These are phyloP conservation scores for Henckelia pumila DNA, from an alignment of 257 asterid species.

Conservation along the genomic window DNA sequence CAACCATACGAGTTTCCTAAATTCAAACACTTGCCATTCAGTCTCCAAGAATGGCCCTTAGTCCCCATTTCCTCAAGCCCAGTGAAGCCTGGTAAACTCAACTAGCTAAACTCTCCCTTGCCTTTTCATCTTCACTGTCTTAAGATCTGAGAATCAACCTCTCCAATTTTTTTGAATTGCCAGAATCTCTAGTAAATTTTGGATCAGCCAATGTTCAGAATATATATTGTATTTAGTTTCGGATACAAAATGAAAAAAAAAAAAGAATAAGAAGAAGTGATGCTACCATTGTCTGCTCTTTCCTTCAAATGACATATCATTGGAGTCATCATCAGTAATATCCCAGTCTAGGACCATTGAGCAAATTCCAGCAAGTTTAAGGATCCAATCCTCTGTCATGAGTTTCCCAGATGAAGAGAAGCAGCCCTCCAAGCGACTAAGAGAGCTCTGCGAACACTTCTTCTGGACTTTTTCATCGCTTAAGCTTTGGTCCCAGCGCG, in stretches of 20 bases:
- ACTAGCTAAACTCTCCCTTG: constrained; percentile 57
- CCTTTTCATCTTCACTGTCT: constrained; percentile 53
- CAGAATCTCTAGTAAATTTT: neutral
- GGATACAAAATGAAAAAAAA: neutral
- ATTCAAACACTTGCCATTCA: constrained; percentile 50
- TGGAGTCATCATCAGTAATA: constrained; percentile 32
- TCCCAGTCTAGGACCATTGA: too few relatives aligned
- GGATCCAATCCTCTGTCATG: constrained; percentile 87
- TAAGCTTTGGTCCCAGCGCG: constrained; percentile 56
- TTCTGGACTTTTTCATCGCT: constrained; percentile 37
- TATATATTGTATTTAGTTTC: too few relatives aligned
- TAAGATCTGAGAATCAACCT: constrained; percentile 28
- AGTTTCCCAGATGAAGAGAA: constrained; percentile 71
- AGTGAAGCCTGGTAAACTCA: constrained; percentile 51
- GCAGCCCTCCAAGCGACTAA: constrained; percentile 70
- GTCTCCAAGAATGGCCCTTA: constrained; percentile 55
- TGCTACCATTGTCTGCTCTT: constrained; percentile 36
- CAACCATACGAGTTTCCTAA: constrained; percentile 44
- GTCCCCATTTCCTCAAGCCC: constrained; percentile 55
- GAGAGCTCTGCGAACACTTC: constrained; percentile 65
- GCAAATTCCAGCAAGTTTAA: too few relatives aligned
- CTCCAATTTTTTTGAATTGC: constrained; percentile 4
- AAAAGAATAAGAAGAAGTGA: neutral
- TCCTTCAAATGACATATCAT: constrained; percentile 27
- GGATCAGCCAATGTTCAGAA: neutral